Percentiles rank a stretch among this genome's conserved stretches.
phyloP scores from a whole-genome alignment of 345 rosid genomes.

The Heritiera fomes region DNA sequence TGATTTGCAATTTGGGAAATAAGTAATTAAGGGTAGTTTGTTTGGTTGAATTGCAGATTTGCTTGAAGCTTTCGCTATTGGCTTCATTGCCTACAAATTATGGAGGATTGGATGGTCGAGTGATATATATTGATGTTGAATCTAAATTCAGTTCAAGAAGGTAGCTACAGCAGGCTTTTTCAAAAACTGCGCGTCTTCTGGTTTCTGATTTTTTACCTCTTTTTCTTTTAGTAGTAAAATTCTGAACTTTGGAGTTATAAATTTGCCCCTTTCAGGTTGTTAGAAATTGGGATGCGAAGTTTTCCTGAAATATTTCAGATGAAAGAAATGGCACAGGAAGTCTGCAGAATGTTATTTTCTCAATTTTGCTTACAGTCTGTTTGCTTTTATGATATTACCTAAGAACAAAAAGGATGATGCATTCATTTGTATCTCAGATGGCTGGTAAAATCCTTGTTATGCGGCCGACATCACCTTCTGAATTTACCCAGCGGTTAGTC shows the following conservation, averaged over 20 bases:
- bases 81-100: constrained; percentile 63
- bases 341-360: constrained; percentile 25
- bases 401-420: constrained; percentile 9
- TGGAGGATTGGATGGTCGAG: constrained; percentile 84
- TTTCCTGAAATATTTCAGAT: constrained; percentile 74
- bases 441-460: constrained; percentile 84
- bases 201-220: constrained; percentile 2
- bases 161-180: constrained; percentile 30
- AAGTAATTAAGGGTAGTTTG: not conserved
- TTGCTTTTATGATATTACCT: constrained; percentile 1
- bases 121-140: constrained; percentile 73
- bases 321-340: constrained; percentile 83
- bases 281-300: constrained; percentile 78
- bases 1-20: not conserved
- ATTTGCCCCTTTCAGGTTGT: constrained; percentile 49
- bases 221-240: not conserved
- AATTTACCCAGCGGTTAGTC: constrained; percentile 71
- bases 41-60: constrained; percentile 51
- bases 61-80: constrained; percentile 72
- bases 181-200: not conserved
- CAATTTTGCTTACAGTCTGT: not conserved
- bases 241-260: not conserved
- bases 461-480: constrained; percentile 65
- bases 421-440: constrained; percentile 50
- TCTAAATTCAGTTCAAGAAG: constrained; percentile 84